Base-by-base conservation (phyloP, 192 early-diverging fungal species). In the Dispira simplex region DNA sequence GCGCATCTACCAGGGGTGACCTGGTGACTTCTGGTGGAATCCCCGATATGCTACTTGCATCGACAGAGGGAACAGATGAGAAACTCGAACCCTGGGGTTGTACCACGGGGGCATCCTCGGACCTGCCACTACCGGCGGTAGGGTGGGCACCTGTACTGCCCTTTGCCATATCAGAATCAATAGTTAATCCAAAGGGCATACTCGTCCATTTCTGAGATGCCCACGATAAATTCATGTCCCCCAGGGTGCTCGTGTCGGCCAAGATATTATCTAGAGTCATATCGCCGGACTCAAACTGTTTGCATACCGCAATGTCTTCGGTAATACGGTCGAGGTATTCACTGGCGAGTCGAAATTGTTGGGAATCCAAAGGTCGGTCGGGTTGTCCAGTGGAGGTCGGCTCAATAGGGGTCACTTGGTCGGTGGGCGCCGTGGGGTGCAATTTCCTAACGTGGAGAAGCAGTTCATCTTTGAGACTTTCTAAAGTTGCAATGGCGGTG, bases 401-500 rank as follows among this genome's bases (percentile, higher is more conserved):
- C 51, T 11, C 51, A 9, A 53, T 25, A 2, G 51, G 51, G 51
- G 51, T 25, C 51, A 0, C 10, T 20, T 20, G 51, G 21, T 53
- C 21, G 10, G 51, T 20, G 10, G 21, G 18, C 21, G 18, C n/a
- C 21, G 18, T n/a, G 18, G 51, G 26, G 26, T 20, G 26, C 21
- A 53, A 18, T 53, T 53, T 20, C 21, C 51, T 53, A 11, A 53
- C 21, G 18, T 53, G 51, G 21, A 53, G 18, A 25, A 53, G 21
- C 51, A 53, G 51, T 20, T 53, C 51, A 26, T 53, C 51, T 26
- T 53, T 53, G 51, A 53, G 51, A 11, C 21, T 11, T 26, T 53
- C 21, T 18, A 53, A 26, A 18, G 51, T 53, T 26, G 20, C 18
- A n/a, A n/a, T 53, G 51, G 51, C 51, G 9, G 51, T 26, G 21